Conservation (phyloP, 768 basidiomycete species). For the Infundibulicybe gibba region DNA sequence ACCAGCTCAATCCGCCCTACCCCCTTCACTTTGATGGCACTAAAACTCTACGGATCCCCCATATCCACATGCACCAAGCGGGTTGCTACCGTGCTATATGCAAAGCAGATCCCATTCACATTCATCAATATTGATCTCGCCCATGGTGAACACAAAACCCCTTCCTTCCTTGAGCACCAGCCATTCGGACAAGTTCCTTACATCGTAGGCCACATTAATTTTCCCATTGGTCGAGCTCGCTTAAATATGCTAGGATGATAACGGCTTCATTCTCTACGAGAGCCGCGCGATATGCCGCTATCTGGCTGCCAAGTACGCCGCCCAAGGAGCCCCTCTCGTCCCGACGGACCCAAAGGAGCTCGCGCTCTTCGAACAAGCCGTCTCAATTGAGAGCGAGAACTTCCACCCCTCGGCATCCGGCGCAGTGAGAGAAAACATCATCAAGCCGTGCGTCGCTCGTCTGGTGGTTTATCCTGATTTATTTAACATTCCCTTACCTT, state of each 20-base stretch:
- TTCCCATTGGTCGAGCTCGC: too few species aligned
- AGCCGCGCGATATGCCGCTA: slow-evolving; percentile 51
- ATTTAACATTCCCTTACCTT: background rate
- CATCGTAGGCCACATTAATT: background rate
- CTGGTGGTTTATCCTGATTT: background rate
- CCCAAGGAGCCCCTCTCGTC: slow-evolving; percentile 36
- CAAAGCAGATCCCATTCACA: slow-evolving; percentile 11
- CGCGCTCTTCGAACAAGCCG: slow-evolving; percentile 35
- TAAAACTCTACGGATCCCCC: slow-evolving; percentile 11
- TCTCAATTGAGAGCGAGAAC: slow-evolving; percentile 37
- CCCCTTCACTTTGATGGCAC: slow-evolving; percentile 2
- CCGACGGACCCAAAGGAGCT: slow-evolving; percentile 22
- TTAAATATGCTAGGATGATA: slow-evolving; percentile 9
- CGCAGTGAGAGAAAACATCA: slow-evolving; percentile 35
- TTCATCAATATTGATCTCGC: slow-evolving; percentile 5
- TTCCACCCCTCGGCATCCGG: slow-evolving; percentile 39
- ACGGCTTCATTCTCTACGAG: slow-evolving; percentile 28
- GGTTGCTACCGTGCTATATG: slow-evolving; percentile 6
- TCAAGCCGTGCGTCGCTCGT: slow-evolving; percentile 22
- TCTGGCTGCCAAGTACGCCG: slow-evolving; percentile 40
- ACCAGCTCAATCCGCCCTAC: too few species aligned
- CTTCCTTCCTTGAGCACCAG: too few species aligned
- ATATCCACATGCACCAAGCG: slow-evolving; percentile 9
- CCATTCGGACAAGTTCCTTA: too few species aligned
- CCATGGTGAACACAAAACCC: background rate